These are phyloP conservation scores for Zangia roseola DNA, from an alignment of 768 basidiomycete species.

Conservation along the genomic window DNA sequence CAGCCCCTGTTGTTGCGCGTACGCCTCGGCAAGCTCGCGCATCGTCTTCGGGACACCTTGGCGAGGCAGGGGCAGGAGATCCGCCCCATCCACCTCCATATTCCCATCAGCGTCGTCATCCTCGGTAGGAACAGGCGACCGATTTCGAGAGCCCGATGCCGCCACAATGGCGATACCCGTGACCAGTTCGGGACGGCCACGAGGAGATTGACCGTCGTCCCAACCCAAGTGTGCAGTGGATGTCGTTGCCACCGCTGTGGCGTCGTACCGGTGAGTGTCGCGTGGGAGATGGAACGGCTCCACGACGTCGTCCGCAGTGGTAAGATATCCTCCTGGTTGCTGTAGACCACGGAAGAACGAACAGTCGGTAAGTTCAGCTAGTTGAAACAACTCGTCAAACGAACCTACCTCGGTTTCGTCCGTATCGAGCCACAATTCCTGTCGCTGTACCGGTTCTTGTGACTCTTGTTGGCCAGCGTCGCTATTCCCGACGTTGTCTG, in stretches of 20 bases:
- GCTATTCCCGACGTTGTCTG: neutral
- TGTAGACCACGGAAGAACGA: neutral
- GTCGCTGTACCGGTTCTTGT: constrained; percentile 12
- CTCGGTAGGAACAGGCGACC: constrained; percentile 5
- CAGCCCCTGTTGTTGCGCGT: constrained; percentile 9
- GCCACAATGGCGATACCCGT: neutral
- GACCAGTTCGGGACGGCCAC: neutral
- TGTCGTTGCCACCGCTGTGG: constrained; percentile 5
- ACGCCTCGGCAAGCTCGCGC: constrained; percentile 56
- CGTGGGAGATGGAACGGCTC: constrained; percentile 70
- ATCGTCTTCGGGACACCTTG: constrained; percentile 53
- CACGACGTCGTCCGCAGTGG: constrained; percentile 70
- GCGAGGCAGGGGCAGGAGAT: constrained; percentile 10
- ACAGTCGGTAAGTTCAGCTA: constrained; percentile 19
- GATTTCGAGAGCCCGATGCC: constrained; percentile 8
- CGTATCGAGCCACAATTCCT: constrained; percentile 19
- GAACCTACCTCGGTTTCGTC: constrained; percentile 23
- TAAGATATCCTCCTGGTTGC: constrained; percentile 59
- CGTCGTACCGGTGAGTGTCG: constrained; percentile 32
- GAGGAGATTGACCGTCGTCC: neutral
- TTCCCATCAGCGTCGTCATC: constrained; percentile 2
- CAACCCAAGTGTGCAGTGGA: neutral
- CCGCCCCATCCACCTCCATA: constrained; percentile 16
- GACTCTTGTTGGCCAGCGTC: constrained; percentile 1
- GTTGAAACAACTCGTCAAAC: neutral